Percentiles rank a stretch among this genome's conserved stretches.
Evolutionary conservation across 2,329 filamentous ascomycete species (phyloP).

Genomic region (Cladosporium sp.): DNA sequence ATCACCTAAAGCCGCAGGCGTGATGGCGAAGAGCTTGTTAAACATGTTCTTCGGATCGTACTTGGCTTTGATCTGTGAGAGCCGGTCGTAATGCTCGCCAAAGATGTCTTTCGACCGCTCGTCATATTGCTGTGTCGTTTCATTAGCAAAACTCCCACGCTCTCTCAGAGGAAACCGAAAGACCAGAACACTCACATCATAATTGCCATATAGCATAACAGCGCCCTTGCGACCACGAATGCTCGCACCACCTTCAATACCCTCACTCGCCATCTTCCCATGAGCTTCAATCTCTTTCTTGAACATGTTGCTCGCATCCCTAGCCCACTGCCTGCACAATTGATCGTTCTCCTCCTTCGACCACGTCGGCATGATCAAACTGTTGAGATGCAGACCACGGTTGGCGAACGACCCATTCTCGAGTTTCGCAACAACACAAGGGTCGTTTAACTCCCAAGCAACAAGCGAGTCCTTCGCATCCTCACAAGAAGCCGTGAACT

Average conservation of each 20-base stretch:
- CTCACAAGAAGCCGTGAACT: constrained; percentile 22
- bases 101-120: constrained; percentile 42
- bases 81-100: constrained; percentile 44
- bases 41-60: constrained; percentile 52
- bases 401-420: constrained; percentile 32
- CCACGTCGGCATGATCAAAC: constrained; percentile 35
- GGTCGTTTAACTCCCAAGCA: constrained; percentile 32
- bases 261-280: constrained; percentile 24
- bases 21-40: constrained; percentile 40
- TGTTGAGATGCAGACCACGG: constrained; percentile 32
- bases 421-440: constrained; percentile 24
- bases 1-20: constrained; percentile 16
- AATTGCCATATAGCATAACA: constrained; percentile 33
- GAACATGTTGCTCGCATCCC: constrained; percentile 30
- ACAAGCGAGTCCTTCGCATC: constrained; percentile 28
- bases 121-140: constrained; percentile 30
- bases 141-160: constrained; percentile 7
- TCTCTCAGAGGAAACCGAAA: background rate
- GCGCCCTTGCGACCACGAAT: constrained; percentile 30
- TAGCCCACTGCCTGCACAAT: constrained; percentile 31
- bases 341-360: constrained; percentile 28
- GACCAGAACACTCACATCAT: constrained; percentile 28
- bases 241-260: constrained; percentile 28
- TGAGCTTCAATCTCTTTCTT: constrained; percentile 29
- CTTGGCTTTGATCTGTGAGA: constrained; percentile 46